These are phyloP conservation scores for Erythrophleum ivorense DNA, from an alignment of 331 rosid species.

Conservation along the genomic window DNA sequence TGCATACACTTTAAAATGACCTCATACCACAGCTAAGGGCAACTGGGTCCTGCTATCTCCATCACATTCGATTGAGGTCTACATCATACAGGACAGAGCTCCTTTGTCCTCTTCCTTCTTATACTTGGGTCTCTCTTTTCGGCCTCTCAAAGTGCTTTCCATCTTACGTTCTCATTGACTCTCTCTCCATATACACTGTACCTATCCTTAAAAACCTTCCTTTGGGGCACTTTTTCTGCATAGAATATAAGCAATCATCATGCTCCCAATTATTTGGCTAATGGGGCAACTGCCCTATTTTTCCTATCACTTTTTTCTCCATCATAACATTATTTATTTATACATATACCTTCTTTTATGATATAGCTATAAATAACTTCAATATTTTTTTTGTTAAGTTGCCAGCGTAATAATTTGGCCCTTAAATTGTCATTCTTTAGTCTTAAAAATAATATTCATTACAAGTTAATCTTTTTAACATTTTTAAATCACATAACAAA, in stretches of 20 bases:
- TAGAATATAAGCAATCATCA: background rate
- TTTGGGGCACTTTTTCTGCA: background rate
- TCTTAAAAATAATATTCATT: background rate
- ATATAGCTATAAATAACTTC: background rate
- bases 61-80: conserved; percentile 35
- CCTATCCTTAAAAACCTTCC: background rate
- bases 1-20: background rate
- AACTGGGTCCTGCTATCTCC: conserved; percentile 43
- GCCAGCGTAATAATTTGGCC: background rate
- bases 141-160: background rate
- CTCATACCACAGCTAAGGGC: conserved; percentile 36
- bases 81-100: conserved; percentile 16
- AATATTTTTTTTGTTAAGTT: background rate
- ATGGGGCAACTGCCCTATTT: no score
- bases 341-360: no score
- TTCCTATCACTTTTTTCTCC: no score
- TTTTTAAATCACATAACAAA: no score
- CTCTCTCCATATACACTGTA: background rate
- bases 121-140: background rate
- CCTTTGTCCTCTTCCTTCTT: background rate
- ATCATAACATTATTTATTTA: no score
- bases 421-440: background rate
- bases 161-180: no score
- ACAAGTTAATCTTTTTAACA: background rate
- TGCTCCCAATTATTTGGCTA: background rate